Evolutionary conservation across 768 basidiomycete genomes (phyloP).

Genomic region (Harrya chromipes): DNA sequence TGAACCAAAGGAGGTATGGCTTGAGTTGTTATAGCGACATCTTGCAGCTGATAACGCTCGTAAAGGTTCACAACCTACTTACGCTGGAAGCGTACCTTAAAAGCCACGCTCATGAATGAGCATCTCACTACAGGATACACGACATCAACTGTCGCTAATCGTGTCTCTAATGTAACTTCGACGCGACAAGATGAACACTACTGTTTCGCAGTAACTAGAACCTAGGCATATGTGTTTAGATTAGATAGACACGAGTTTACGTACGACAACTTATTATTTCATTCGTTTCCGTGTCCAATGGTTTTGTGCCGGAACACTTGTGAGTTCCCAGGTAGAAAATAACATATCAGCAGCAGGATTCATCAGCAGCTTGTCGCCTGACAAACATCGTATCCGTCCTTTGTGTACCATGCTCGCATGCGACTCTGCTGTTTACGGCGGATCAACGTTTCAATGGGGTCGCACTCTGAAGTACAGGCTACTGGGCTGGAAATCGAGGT

Average conservation of each 20-base stretch:
- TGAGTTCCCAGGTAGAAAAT: too few species aligned
- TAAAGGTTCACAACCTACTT: constrained; percentile 68
- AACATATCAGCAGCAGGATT: too few species aligned
- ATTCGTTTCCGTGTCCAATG: too few species aligned
- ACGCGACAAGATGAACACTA: background rate
- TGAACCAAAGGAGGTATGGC: constrained; percentile 67
- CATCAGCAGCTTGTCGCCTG: too few species aligned
- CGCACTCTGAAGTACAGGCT: too few species aligned
- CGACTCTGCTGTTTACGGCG: too few species aligned
- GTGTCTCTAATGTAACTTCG: background rate
- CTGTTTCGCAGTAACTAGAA: constrained; percentile 1
- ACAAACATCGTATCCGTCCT: too few species aligned
- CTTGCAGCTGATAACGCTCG: background rate
- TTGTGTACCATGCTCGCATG: too few species aligned
- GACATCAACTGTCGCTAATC: constrained; percentile 26
- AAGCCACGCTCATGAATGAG: constrained; percentile 44
- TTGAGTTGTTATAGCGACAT: background rate
- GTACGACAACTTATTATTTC: background rate
- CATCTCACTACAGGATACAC: background rate
- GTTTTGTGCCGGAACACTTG: too few species aligned
- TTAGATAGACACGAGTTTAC: constrained; percentile 3
- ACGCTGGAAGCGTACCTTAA: constrained; percentile 71
- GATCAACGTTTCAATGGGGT: too few species aligned
- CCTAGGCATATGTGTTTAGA: constrained; percentile 11
- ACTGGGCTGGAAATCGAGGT: too few species aligned